Percentiles rank a stretch among this genome's conserved stretches.
Conservation (phyloP, 148 eudicot species). For the Spergularia marina region DNA sequence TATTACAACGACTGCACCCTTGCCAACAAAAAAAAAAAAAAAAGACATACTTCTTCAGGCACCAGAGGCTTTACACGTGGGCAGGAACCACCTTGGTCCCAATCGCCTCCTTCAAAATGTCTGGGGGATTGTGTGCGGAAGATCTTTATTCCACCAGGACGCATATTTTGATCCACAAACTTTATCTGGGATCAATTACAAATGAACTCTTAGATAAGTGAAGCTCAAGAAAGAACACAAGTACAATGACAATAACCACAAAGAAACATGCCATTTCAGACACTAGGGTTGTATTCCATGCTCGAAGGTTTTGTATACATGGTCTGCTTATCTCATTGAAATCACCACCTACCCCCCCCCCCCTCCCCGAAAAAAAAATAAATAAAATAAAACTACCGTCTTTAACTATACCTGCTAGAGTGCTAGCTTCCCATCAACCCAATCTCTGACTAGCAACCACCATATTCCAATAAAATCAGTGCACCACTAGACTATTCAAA, state of each 20-base stretch:
- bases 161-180: conserved; percentile 56
- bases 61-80: conserved; percentile 60
- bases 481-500: no score
- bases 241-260: not conserved
- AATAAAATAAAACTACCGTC: not conserved
- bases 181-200: conserved; percentile 38
- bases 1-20: no score
- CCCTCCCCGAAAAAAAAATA: no score
- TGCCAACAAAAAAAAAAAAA: no score
- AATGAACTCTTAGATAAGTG: not conserved
- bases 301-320: not conserved
- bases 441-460: no score
- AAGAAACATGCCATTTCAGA: not conserved
- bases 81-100: conserved; percentile 95
- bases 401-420: not conserved
- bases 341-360: not conserved
- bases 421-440: no score
- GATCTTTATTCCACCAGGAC: conserved; percentile 46
- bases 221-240: not conserved
- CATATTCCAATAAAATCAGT: no score
- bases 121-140: conserved; percentile 92
- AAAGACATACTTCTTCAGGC: conserved; percentile 45
- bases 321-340: not conserved
- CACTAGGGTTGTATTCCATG: not conserved
- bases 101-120: conserved; percentile 98